Evolutionary conservation across 2,329 filamentous ascomycete genomes (phyloP), one percentile per base, ranked within the genome.

Genomic region (Phialemonium atrogriseum): DNA sequence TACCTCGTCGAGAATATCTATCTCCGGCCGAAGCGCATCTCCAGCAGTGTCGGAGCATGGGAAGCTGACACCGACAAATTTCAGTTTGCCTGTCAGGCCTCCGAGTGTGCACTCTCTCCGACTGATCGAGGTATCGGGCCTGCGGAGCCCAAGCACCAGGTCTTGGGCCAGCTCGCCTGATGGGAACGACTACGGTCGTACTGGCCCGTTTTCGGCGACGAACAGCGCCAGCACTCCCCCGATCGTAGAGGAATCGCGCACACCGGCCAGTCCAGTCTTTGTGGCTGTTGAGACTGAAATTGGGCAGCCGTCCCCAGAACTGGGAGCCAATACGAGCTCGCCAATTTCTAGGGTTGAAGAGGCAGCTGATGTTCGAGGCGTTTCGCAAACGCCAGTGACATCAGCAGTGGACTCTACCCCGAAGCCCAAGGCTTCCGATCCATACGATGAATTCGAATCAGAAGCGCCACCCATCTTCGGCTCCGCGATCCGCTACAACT

Each of bases 1-100:
- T 33, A 76, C 68, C 0, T 73, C 71, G 0, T 64, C 70, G 4
- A 60, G 72, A 21, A 59, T 77, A 7, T 77, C 72, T 4, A 62
- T 74, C 16, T 61, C 62, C 18, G 68, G 68, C 20, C 63, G 64
- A 15, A 56, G 52, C 41, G 61, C 60, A 19, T 71, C 69, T 1
- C 66, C 68, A 3, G 55, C 66, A 3, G 51, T 55, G 2, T 69
- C 69, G 1, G 70, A 75, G 7, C 53, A 55, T 24, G 59, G 58
- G 17, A 64, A 43, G 39, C 60, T 45, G 33, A 50, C 54, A 19
- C 54, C 59, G 12, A 54, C 58, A 36, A 56, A 36, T 39, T 58
- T 46, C 40, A 58, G 42, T 40, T 49, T 55, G 44, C 65, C 47
- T 44, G 50, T 50, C n/a, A 52, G 62, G 26, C 58, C 64, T 5